These are phyloP conservation scores for Tricladium varicosporioides DNA, from an alignment of 2,329 filamentous ascomycete genomes.

Conservation along the genomic window DNA sequence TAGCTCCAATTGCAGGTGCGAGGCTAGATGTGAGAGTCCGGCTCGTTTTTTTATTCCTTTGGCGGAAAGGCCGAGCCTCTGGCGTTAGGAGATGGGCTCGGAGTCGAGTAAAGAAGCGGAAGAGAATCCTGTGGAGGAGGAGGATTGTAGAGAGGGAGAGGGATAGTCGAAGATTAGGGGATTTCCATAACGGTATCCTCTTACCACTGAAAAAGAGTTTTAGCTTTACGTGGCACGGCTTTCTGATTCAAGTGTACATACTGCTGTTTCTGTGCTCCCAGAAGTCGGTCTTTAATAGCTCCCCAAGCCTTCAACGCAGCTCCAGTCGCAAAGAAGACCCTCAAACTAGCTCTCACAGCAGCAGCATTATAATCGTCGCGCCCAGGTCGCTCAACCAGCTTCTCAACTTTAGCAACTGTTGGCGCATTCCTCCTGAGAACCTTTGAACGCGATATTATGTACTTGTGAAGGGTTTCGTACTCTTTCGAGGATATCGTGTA, in stretches of 20 bases:
- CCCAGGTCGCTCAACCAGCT: conserved; percentile 28
- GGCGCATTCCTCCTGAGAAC: conserved; percentile 54
- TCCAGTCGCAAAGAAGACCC: conserved; percentile 66
- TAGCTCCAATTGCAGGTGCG: conserved; percentile 87
- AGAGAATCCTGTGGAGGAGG: conserved; percentile 82
- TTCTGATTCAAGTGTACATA: conserved; percentile 7
- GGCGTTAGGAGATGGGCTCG: conserved; percentile 75
- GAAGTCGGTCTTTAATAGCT: conserved; percentile 47
- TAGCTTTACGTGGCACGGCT: not conserved
- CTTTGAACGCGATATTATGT: conserved; percentile 72
- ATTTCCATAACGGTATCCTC: conserved; percentile 58
- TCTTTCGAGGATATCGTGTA: conserved; percentile 84
- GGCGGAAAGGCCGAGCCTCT: conserved; percentile 77
- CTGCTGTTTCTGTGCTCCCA: conserved; percentile 39
- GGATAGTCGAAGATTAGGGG: conserved; percentile 72
- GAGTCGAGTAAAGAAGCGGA: conserved; percentile 82
- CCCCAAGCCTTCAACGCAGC: conserved; percentile 63
- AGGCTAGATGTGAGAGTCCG: conserved; percentile 75
- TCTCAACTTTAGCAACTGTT: conserved; percentile 54
- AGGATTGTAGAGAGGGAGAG: conserved; percentile 82
- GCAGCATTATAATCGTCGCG: conserved; percentile 68
- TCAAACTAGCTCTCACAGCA: conserved; percentile 67
- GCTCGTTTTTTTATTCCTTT: conserved; percentile 76
- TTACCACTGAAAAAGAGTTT: conserved; percentile 30
- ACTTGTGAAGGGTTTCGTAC: conserved; percentile 81